Evolutionary conservation across 1,284 basidiomycete genomes (phyloP).

Genomic region (Coniophora puteana): DNA sequence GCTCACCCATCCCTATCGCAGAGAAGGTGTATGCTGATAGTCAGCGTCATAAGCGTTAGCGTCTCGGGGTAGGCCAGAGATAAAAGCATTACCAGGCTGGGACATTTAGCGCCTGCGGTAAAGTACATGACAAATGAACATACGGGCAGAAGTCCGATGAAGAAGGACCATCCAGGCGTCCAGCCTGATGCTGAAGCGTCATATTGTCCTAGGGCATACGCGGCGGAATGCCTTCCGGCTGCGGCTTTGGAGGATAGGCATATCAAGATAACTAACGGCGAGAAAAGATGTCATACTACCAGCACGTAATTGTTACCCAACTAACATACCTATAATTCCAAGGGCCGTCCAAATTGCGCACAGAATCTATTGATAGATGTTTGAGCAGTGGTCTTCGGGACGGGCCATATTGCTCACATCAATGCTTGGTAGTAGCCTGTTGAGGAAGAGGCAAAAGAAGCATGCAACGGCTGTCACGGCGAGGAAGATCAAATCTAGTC

Average conservation of each 20-base stretch:
- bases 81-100: conserved; percentile 35
- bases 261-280: conserved; percentile 39
- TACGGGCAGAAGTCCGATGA: conserved; percentile 52
- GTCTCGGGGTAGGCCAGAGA: neutral
- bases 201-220: conserved; percentile 46
- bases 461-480: conserved; percentile 40
- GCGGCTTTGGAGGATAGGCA: conserved; percentile 47
- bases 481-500: conserved; percentile 46
- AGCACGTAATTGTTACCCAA: too few species aligned
- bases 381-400: neutral
- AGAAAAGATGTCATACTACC: too few species aligned
- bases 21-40: conserved; percentile 44
- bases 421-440: conserved; percentile 41
- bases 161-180: conserved; percentile 56
- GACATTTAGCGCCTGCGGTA: neutral
- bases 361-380: conserved; percentile 31
- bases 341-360: conserved; percentile 52
- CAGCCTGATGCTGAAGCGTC: conserved; percentile 50
- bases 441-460: conserved; percentile 45
- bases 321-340: conserved; percentile 41
- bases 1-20: conserved; percentile 51
- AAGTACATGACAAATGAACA: neutral
- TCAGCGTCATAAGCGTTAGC: neutral
- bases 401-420: conserved; percentile 34
- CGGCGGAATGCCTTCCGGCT: conserved; percentile 40